A percentile compares a stretch with the other conserved stretches of the same genome.
Conservation (phyloP, 1,139 yeast species). For the Pichia sp. region DNA sequence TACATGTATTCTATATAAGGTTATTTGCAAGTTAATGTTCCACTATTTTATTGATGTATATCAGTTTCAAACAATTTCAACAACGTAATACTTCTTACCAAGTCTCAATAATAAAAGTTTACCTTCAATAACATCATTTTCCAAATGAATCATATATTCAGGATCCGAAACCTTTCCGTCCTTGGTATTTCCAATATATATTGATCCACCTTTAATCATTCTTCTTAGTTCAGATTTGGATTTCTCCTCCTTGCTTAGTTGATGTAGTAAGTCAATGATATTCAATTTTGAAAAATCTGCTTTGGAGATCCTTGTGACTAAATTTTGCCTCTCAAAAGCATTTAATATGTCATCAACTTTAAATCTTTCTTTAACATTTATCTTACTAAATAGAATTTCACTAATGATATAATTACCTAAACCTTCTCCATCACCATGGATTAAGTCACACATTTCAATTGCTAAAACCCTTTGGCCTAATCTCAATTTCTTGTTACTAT, state of each 20-base stretch:
- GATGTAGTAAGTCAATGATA: slow-evolving; percentile 21
- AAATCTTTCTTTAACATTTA: slow-evolving; percentile 30
- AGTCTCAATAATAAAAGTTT: slow-evolving; percentile 58
- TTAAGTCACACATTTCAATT: slow-evolving; percentile 73
- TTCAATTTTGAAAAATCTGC: slow-evolving; percentile 25
- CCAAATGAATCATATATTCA: slow-evolving; percentile 40
- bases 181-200: slow-evolving; percentile 60
- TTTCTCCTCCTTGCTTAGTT: slow-evolving; percentile 25
- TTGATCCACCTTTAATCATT: slow-evolving; percentile 63
- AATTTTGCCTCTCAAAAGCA: slow-evolving; percentile 57
- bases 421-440: slow-evolving; percentile 80
- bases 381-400: slow-evolving; percentile 26
- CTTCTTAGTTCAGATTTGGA: slow-evolving; percentile 49
- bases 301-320: slow-evolving; percentile 39
- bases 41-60: neutral
- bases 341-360: slow-evolving; percentile 48
- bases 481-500: slow-evolving; percentile 52
- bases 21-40: neutral
- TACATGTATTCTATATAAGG: neutral
- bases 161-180: slow-evolving; percentile 43
- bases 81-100: slow-evolving; percentile 67
- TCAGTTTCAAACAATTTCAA: slow-evolving; percentile 34
- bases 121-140: slow-evolving; percentile 50
- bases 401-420: slow-evolving; percentile 28
- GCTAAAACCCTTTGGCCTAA: slow-evolving; percentile 75